A percentile compares a stretch with the other conserved stretches of the same genome.
phyloP scores from a whole-genome alignment of 306 rosid species.

The Delonix regia region DNA sequence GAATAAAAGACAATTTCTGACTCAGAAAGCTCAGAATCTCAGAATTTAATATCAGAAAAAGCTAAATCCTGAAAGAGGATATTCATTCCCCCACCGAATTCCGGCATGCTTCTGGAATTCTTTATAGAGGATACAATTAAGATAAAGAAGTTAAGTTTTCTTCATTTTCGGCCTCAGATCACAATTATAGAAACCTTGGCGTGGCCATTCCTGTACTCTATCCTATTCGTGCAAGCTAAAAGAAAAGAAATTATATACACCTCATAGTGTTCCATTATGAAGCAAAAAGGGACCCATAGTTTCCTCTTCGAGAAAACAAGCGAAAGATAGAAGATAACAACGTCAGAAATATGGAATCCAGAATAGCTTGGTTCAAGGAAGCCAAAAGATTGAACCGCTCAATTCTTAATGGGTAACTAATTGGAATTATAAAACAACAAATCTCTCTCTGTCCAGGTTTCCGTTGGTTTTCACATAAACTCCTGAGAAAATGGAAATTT shows the following conservation, averaged over 20 bases:
- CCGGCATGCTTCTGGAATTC: conserved; percentile 34
- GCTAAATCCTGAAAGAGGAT: conserved; percentile 44
- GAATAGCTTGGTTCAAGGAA: conserved; percentile 16
- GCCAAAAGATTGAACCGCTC: background rate
- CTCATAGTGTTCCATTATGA: conserved; percentile 3
- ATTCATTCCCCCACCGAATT: conserved; percentile 46
- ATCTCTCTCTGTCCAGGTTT: conserved; percentile 11
- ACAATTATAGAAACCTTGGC: conserved; percentile 14
- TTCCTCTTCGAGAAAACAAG: conserved; percentile 35
- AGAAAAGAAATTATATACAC: conserved; percentile 10
- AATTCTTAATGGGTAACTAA: conserved; percentile 4
- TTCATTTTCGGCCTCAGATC: background rate
- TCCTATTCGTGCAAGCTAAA: conserved; percentile 1
- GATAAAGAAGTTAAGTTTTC: background rate
- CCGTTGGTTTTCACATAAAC: conserved; percentile 21
- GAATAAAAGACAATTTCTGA: conserved; percentile 66
- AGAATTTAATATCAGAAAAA: conserved; percentile 41
- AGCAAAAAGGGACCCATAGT: conserved; percentile 29
- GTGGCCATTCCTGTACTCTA: background rate
- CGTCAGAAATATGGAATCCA: background rate
- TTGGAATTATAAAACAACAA: conserved; percentile 2
- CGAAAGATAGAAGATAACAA: background rate
- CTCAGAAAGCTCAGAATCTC: conserved; percentile 71
- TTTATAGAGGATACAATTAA: background rate
- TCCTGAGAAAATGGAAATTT: conserved; percentile 4